Base-by-base conservation (phyloP, 176 grass and related monocot genomes). In the Rhynchospora pubera region DNA sequence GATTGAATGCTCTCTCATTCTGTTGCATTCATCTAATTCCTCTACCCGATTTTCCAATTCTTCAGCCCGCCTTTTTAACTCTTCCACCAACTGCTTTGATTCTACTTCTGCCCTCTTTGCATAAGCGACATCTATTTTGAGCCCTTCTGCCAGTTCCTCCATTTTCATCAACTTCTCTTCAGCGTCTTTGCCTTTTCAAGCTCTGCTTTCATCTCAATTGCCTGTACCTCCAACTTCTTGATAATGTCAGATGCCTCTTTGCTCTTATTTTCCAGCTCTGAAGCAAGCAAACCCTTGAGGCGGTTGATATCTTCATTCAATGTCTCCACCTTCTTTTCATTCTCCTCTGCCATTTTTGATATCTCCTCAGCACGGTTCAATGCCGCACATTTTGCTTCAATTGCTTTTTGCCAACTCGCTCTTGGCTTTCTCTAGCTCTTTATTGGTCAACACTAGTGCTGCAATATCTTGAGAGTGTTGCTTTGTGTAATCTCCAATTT, bases 81-180 rank as follows among this genome's bases (percentile, higher is more conserved):
- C 83, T 14, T 89, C 79, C 1, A 85, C 77, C 43, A 86, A 79
- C 16, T 81, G 83, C 18, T 14, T 72, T 55, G 90, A 85, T 57
- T 97, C 90, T 16, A 84, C 86, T 68, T 94, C 86, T 8, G 85
- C 85, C 43, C 86, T 70, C 86, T 89, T 97, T 16, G 87, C 83
- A 80, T 87, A 86, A 18, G 85, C 86, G 13, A 93, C 68, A 79
- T 97, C 88, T 34, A 89, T 77, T 46, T 19, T 90, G 83, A 97
- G 90, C 44, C 78, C 88, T 52, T 94, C 77, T 3, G 81, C 45
- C 11, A 77, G 21, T 57, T 74, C 26, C 34, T 83, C 89, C 84
- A 83, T 69, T 66, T 63, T 55, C 57, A 12, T 44, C 4, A 91
- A 87, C 79, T 89, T 91, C 63, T 85, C 76, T 86, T 84, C 84